Base-by-base conservation (phyloP, 2,329 filamentous ascomycete species). In the Fusarium subtropicale region DNA sequence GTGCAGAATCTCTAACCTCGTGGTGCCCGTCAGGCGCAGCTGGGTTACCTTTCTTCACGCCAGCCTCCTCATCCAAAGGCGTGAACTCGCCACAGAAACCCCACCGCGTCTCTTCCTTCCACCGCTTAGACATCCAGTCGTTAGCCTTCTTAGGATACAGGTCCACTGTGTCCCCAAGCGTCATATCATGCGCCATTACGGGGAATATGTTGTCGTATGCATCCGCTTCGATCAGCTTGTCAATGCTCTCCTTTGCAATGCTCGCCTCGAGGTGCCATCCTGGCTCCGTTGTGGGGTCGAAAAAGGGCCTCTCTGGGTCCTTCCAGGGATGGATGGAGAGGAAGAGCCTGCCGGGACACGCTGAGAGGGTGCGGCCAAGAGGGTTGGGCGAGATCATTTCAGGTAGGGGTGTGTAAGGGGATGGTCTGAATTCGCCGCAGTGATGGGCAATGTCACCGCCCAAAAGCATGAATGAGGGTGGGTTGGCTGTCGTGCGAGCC, bases 1-100 rank as follows among this genome's bases (percentile, higher is more conserved):
- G 34, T 3, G 34, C 34, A 1, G 34, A n/a, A n/a, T 18, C 5
- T n/a, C 16, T 18, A 0, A 36, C 34, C 18, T 36, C 34, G 10
- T 36, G 34, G 11, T n/a, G 9, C 1, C 34, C 34, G 0, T n/a
- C 18, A 5, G 16, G 16, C 8, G 34, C 34, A 0, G 34, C 34
- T 11, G 34, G 33, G 15, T 34, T 18, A 18, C 33, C 33, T 15
- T 34, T 36, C 15, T 18, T 36, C 18, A 3, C 33, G 16, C 16
- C 33, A 18, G 8, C 9, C 33, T 36, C 34, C 18, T 7, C 34
- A 36, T 36, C 18, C 18, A 36, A 3, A n/a, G 34, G 34, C 18
- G 34, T 36, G 34, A 36, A 36, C 4, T 36, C 34, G 16, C 34
- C 34, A 36, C 34, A 36, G 7, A 36, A 36, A 6, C 34, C 8